Percentiles rank a stretch among this genome's conserved stretches.
These are phyloP conservation scores for Aspergillus sclerotialis DNA, from an alignment of 2,329 filamentous ascomycete species.

Conservation along the genomic window DNA sequence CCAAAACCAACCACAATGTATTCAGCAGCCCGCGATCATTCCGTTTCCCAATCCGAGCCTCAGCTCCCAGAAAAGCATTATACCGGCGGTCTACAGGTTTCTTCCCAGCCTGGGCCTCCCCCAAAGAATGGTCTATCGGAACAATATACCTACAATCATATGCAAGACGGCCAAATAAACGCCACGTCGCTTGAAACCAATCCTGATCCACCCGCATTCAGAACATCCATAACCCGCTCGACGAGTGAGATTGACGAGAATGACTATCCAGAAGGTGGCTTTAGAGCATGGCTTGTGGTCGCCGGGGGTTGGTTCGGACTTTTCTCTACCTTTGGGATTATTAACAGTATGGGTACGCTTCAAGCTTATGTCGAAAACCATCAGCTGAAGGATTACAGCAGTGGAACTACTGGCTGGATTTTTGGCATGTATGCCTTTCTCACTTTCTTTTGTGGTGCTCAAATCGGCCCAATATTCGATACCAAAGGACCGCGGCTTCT, in stretches of 20 bases:
- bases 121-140: too few relatives aligned
- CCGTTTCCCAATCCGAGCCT: too few relatives aligned
- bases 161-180: too few relatives aligned
- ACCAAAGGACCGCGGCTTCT: slow-evolving; percentile 17
- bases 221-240: neutral
- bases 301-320: slow-evolving; percentile 27
- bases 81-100: too few relatives aligned
- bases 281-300: slow-evolving; percentile 35
- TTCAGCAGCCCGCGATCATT: too few relatives aligned
- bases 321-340: slow-evolving; percentile 28
- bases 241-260: too few relatives aligned
- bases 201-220: too few relatives aligned
- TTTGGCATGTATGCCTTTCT: slow-evolving; percentile 23
- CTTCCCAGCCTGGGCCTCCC: too few relatives aligned
- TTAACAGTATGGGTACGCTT: slow-evolving; percentile 27
- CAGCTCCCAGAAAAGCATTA: too few relatives aligned
- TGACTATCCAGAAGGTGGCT: slow-evolving; percentile 15
- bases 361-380: slow-evolving; percentile 12
- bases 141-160: too few relatives aligned
- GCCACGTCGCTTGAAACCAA: too few relatives aligned
- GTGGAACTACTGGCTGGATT: slow-evolving; percentile 20
- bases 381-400: slow-evolving; percentile 6
- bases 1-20: too few relatives aligned
- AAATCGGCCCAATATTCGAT: slow-evolving; percentile 26
- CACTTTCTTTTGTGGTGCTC: slow-evolving; percentile 19